A percentile compares a stretch with the other conserved stretches of the same genome.
Conservation (phyloP, 2,329 filamentous ascomycete genomes). For the Botrytis elliptica region DNA sequence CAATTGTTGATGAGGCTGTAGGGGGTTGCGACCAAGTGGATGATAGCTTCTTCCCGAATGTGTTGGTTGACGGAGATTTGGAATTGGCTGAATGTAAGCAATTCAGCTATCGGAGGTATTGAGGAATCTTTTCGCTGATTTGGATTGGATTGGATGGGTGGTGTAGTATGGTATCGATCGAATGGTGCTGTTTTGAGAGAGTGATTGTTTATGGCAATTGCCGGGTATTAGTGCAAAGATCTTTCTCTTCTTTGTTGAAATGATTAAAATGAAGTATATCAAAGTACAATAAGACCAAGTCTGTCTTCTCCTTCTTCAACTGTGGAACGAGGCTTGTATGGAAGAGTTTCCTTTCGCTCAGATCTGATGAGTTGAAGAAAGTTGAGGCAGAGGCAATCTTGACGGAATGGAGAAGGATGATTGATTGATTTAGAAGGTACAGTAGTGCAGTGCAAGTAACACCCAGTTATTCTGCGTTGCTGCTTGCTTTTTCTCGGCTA, state of each 20-base stretch:
- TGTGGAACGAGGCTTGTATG: conserved; percentile 16
- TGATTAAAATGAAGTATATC: conserved; percentile 11
- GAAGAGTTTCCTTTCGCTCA: background rate
- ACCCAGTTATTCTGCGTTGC: conserved; percentile 9
- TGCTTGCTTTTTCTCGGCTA: conserved; percentile 11
- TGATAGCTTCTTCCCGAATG: conserved; percentile 31
- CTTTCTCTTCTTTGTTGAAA: conserved; percentile 8
- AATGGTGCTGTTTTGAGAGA: background rate
- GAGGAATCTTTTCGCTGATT: conserved; percentile 4
- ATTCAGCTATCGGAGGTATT: conserved; percentile 23
- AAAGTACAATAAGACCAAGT: background rate
- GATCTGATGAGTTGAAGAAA: conserved; percentile 18
- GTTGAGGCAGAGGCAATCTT: conserved; percentile 19
- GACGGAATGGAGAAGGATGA: conserved; percentile 14
- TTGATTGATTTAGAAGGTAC: conserved; percentile 19
- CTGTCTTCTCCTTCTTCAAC: background rate
- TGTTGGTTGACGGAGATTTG: conserved; percentile 9
- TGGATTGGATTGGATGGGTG: background rate
- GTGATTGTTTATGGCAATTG: conserved; percentile 5
- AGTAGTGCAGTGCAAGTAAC: background rate
- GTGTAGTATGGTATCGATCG: background rate
- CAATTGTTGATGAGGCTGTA: conserved; percentile 24
- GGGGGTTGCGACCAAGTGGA: conserved; percentile 33
- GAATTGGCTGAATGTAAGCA: conserved; percentile 20
- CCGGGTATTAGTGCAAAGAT: background rate